Percentiles rank a stretch among this genome's conserved stretches.
Evolutionary conservation across 257 asterid genomes (phyloP).

Genomic region (Solanum sitiens): DNA sequence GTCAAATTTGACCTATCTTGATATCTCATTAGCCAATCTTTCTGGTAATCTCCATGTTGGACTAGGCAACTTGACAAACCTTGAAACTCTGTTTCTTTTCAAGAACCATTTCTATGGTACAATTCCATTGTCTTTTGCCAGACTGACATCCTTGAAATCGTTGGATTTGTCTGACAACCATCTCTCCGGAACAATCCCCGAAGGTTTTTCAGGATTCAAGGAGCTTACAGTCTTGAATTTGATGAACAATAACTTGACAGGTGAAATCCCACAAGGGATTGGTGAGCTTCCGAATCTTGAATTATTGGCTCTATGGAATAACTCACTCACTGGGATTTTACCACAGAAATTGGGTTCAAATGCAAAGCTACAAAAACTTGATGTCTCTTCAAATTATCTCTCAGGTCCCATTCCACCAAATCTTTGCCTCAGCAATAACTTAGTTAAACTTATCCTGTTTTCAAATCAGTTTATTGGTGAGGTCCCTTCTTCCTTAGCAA

Average conservation of each 20-base stretch:
- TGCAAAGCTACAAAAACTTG: conserved; percentile 45
- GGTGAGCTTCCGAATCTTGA: conserved; percentile 68
- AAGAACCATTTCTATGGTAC: conserved; percentile 44
- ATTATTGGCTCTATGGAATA: conserved; percentile 59
- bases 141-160: conserved; percentile 21
- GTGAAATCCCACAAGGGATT: conserved; percentile 62
- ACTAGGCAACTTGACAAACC: conserved; percentile 27
- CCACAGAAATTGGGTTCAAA: conserved; percentile 70
- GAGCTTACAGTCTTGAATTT: conserved; percentile 26
- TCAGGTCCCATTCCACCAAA: conserved; percentile 69
- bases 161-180: conserved; percentile 70
- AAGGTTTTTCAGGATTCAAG: conserved; percentile 27
- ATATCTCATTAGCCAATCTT: conserved; percentile 52
- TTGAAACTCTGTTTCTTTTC: conserved; percentile 45
- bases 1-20: conserved; percentile 45
- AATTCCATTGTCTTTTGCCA: conserved; percentile 42
- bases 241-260: conserved; percentile 60
- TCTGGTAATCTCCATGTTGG: conserved; percentile 60
- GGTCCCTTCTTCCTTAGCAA: conserved; percentile 54
- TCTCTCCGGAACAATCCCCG: conserved; percentile 61
- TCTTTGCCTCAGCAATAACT: conserved; percentile 47
- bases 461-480: conserved; percentile 54
- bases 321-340: conserved; percentile 63
- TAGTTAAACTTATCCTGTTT: conserved; percentile 55
- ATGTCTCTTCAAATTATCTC: conserved; percentile 65